Evolutionary conservation across 345 rosid genomes (phyloP), one percentile per base, ranked within the genome.

Genomic region (Aethionema arabicum): DNA sequence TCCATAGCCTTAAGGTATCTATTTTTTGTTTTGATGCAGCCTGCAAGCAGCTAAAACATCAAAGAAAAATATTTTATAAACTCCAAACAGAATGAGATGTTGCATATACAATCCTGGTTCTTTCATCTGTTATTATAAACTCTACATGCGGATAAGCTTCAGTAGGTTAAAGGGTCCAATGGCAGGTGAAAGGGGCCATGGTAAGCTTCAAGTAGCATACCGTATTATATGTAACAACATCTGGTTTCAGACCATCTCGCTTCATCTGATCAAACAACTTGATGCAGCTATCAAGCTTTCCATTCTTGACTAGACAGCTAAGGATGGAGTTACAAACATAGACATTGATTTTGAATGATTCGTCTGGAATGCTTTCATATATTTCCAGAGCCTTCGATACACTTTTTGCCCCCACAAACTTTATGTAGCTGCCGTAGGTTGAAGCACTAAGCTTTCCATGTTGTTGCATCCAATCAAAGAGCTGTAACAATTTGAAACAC

Each of bases 381-480:
- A 89, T 76, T 57, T 82, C 90, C 48, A 92, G 74, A 12, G 89
- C 96, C 77, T 81, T 85, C 40, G 76, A 36, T 45, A 89, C 84
- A 39, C 72, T 82, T 71, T 78, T 78, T 39, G 66, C 77, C 47
- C 98, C 96, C 36, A 79, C 72, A 60, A 81, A 76, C 77, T 85
- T 89, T 33, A 92, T 78, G 60, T 80, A 89, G 77, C 86, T 85
- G 72, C 85, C 82, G 69, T 83, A 92, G 55, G 86, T 80, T 33
- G 95, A 76, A 59, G 60, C 82, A 75, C 81, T 79, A 53, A 80
- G 78, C 76, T 87, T 84, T 53, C 81, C 82, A 70, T 82, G 81
- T 30, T 67, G 73, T 75, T 72, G 90, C 98, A 92, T 92, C 92
- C 95, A 92, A 44, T 85, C 79, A 85, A 86, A 89, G 14, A 92